A percentile compares a stretch with the other conserved stretches of the same genome.
phyloP scores from a whole-genome alignment of 495 filamentous ascomycete genomes.

The Daldinia loculata region DNA sequence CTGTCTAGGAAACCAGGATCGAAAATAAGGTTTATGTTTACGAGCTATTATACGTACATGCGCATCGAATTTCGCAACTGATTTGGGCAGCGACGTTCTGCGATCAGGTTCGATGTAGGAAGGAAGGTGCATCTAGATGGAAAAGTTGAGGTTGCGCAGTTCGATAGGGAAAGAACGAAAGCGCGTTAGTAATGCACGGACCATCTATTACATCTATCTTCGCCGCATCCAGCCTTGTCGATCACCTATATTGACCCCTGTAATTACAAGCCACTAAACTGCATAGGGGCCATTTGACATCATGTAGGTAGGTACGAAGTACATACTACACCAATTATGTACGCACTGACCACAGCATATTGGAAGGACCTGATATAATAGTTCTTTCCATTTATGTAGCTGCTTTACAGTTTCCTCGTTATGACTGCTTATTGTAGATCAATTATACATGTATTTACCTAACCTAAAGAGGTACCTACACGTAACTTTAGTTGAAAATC shows the following conservation, averaged over 20 bases:
- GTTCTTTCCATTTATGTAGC: neutral
- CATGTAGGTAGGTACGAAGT: too few relatives aligned
- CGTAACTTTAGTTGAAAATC: too few relatives aligned
- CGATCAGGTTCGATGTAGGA: slow-evolving; percentile 26
- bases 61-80: slow-evolving; percentile 11
- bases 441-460: neutral
- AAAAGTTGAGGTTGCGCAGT: slow-evolving; percentile 39
- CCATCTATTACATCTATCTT: slow-evolving; percentile 22
- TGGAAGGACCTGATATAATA: neutral
- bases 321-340: too few relatives aligned
- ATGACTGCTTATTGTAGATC: neutral
- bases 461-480: too few relatives aligned
- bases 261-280: neutral
- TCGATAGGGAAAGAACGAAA: slow-evolving; percentile 28
- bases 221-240: slow-evolving; percentile 41
- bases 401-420: neutral
- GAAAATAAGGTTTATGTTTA: neutral
- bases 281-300: neutral
- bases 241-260: slow-evolving; percentile 14
- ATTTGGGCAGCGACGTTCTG: slow-evolving; percentile 21
- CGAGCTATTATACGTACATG: slow-evolving; percentile 21
- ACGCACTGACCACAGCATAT: too few relatives aligned
- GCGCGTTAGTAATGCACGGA: slow-evolving; percentile 18
- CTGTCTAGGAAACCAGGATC: neutral
- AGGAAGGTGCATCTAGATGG: slow-evolving; percentile 25